Evolutionary conservation across 2,329 filamentous ascomycete genomes (phyloP).

Genomic region (Apiospora phragmitis): DNA sequence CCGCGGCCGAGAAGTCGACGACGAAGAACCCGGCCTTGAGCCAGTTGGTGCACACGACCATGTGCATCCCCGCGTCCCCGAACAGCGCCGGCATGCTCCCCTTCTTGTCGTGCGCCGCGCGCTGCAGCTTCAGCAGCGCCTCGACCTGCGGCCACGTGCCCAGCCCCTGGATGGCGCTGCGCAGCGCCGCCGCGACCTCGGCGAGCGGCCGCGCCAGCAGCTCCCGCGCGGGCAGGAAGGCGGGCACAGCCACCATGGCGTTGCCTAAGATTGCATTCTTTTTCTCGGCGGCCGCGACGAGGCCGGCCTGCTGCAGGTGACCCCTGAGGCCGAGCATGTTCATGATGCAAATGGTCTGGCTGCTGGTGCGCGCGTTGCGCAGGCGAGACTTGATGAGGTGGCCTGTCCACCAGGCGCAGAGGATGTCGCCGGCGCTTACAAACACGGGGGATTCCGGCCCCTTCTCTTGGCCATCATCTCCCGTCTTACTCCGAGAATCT

Average conservation of each 20-base stretch:
- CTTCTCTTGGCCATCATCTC: neutral
- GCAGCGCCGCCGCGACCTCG: conserved; percentile 25
- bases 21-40: conserved; percentile 36
- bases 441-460: neutral
- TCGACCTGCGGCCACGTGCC: conserved; percentile 34
- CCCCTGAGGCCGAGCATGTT: conserved; percentile 25
- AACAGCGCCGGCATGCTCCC: conserved; percentile 25
- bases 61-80: conserved; percentile 31
- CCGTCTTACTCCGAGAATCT: neutral
- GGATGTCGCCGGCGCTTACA: conserved; percentile 19
- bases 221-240: conserved; percentile 21
- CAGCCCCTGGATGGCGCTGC: conserved; percentile 35
- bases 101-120: conserved; percentile 21
- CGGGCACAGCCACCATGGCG: conserved; percentile 16
- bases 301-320: conserved; percentile 14
- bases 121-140: conserved; percentile 25
- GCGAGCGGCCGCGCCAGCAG: conserved; percentile 23
- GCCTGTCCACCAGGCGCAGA: conserved; percentile 38
- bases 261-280: conserved; percentile 23
- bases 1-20: conserved; percentile 37
- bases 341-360: conserved; percentile 34
- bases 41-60: conserved; percentile 42
- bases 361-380: conserved; percentile 27
- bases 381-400: conserved; percentile 27
- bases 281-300: conserved; percentile 20